phyloP scores from a whole-genome alignment of 2,329 filamentous ascomycete genomes.

The Chrysoporthe austroafricana region DNA sequence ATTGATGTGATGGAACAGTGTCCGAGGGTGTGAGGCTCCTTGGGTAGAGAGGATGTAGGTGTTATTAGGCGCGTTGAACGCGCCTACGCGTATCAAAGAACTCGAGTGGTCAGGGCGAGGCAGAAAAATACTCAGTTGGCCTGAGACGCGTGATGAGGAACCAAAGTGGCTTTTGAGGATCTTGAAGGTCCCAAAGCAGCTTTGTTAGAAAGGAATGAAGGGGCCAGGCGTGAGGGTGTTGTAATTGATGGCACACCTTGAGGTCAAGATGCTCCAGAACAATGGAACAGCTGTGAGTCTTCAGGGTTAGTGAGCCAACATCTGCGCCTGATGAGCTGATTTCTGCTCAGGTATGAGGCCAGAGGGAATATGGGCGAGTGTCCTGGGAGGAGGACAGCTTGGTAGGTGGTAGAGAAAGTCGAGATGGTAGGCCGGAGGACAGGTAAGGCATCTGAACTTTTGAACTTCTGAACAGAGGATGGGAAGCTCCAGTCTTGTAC shows the following conservation, averaged over 20 bases:
- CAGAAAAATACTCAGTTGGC: background rate
- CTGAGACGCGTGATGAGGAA: background rate
- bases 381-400: background rate
- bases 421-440: background rate
- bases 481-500: background rate
- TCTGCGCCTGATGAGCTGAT: too few species aligned
- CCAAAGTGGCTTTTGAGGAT: background rate
- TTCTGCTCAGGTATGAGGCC: background rate
- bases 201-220: background rate
- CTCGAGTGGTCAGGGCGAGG: background rate
- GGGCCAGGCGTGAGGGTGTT: background rate
- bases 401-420: background rate
- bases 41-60: background rate
- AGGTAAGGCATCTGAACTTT: background rate
- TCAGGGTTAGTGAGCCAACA: background rate
- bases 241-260: background rate
- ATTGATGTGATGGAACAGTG: background rate
- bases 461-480: background rate
- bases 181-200: background rate
- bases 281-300: background rate
- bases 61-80: background rate
- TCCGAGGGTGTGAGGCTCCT: background rate
- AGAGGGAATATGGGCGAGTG: background rate
- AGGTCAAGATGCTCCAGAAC: background rate
- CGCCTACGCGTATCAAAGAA: background rate